Percentiles rank a stretch among this genome's conserved stretches.
Evolutionary conservation across 2,329 filamentous ascomycete species (phyloP).

Genomic region (Epichloe scottii): DNA sequence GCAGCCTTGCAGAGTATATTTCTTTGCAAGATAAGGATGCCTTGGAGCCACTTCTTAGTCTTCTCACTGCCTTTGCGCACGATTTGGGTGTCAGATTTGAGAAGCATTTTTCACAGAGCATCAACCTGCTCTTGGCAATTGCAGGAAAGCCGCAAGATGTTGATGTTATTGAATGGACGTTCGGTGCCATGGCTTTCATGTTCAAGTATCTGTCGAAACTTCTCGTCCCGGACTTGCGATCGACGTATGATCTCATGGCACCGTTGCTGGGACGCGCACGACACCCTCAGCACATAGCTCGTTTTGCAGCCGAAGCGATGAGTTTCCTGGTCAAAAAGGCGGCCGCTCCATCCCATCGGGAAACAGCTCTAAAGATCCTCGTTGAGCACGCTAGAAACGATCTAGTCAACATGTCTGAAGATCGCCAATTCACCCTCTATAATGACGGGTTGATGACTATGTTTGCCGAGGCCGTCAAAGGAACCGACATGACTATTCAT

Average conservation of each 20-base stretch:
- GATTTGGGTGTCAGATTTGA: constrained; percentile 82
- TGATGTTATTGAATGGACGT: constrained; percentile 95
- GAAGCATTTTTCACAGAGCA: constrained; percentile 66
- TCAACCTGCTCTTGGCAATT: constrained; percentile 64
- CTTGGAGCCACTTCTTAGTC: constrained; percentile 72
- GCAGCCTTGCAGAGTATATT: constrained; percentile 62
- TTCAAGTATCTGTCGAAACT: constrained; percentile 94
- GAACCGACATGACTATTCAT: constrained; percentile 45
- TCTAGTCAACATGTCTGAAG: constrained; percentile 39
- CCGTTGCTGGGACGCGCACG: constrained; percentile 72
- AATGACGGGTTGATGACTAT: constrained; percentile 84
- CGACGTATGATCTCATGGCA: constrained; percentile 71
- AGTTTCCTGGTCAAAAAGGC: constrained; percentile 90
- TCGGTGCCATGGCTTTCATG: constrained; percentile 83
- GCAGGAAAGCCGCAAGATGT: constrained; percentile 66
- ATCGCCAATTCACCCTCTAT: constrained; percentile 54
- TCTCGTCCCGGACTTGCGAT: constrained; percentile 71
- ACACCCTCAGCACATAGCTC: constrained; percentile 75
- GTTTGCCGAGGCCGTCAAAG: constrained; percentile 70
- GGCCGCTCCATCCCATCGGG: constrained; percentile 62
- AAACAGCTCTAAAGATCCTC: constrained; percentile 58
- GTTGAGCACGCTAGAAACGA: constrained; percentile 61
- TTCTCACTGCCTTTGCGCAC: constrained; percentile 90
- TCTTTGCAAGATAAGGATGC: constrained; percentile 64
- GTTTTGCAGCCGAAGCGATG: constrained; percentile 89